Base-by-base conservation (phyloP, 192 early-diverging fungal species). In the Entophlyctis luteolus region DNA sequence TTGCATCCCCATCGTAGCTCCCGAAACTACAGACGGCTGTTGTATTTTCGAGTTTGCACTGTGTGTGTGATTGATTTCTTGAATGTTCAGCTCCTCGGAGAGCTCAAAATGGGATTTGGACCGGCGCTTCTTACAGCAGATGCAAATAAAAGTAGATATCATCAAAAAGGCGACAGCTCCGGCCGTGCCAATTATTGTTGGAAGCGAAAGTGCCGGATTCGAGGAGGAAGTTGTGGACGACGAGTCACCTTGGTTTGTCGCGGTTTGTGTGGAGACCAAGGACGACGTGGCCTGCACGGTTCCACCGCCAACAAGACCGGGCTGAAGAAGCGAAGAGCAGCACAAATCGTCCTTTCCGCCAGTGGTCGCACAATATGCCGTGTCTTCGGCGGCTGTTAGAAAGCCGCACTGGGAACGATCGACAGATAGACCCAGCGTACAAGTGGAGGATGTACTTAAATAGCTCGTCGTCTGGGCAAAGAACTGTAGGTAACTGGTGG, bases 331-430 rank as follows among this genome's bases (percentile, higher is more conserved):
- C 42, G 42, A 12, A 45, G 20, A n/a, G 39, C 50, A 53, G 50
- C 16, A 22, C 25, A 25, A 12, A 53, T 53, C 50, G 25, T 12
- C 50, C 10, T 10, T 53, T 10, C 50, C 50, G 25, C 10, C 25
- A 12, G 50, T 8, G n/a, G 59, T 46, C 6, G 59, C 37, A 42
- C 59, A 60, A 32, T 60, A 32, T 2, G 28, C 36, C 1, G 18
- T 6, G 12, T 18, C 42, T 28, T 60, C 59, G 20, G 42, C 36
- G 42, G 16, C 29, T 5, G 59, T 46, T 29, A 4, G 1, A 28
- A 60, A 60, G 32, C 62, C 62, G 48, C 62, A 63, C 38, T 63
- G 20, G 4, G 23, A 10, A 20, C 55, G 55, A 34, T 56, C 55
- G 27, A 5, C 31, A 4, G 23, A 10, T 18, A 29, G 55, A 6